phyloP scores from a whole-genome alignment of 208 protist genomes.

The Leishmania arabica region DNA sequence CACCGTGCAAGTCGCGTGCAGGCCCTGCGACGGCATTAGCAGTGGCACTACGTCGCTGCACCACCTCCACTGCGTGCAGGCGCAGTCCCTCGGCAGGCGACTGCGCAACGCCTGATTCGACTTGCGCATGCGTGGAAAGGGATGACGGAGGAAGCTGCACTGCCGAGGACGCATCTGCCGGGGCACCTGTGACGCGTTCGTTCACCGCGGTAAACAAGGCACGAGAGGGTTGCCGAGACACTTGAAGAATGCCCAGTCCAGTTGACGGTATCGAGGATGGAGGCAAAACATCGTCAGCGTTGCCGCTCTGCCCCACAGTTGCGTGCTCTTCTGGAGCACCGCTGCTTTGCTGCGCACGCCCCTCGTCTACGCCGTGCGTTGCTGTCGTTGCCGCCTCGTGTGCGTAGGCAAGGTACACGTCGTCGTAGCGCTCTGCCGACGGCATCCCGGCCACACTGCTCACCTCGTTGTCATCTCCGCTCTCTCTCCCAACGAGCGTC shows the following conservation, averaged over 20 bases:
- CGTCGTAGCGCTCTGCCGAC: background rate
- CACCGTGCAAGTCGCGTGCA: background rate
- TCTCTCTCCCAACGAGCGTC: background rate
- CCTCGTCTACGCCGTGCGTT: background rate
- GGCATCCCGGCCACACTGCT: background rate
- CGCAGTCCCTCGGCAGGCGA: background rate
- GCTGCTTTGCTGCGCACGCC: background rate
- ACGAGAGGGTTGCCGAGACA: background rate
- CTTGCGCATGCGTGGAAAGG: background rate
- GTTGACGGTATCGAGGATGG: background rate
- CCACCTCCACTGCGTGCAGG: background rate
- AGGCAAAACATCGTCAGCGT: background rate
- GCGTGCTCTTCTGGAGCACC: background rate
- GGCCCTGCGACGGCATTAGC: background rate
- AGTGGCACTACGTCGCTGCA: background rate
- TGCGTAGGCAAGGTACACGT: background rate
- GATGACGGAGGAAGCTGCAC: background rate
- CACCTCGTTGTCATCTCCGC: background rate
- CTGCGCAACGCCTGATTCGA: background rate
- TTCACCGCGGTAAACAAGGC: background rate
- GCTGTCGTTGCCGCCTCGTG: background rate
- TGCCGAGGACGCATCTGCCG: background rate
- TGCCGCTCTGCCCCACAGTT: background rate
- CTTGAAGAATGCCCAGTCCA: background rate
- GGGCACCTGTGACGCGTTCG: background rate